Evolutionary conservation across 2,329 filamentous ascomycete species (phyloP).

Genomic region (Sarocladium oryzae): DNA sequence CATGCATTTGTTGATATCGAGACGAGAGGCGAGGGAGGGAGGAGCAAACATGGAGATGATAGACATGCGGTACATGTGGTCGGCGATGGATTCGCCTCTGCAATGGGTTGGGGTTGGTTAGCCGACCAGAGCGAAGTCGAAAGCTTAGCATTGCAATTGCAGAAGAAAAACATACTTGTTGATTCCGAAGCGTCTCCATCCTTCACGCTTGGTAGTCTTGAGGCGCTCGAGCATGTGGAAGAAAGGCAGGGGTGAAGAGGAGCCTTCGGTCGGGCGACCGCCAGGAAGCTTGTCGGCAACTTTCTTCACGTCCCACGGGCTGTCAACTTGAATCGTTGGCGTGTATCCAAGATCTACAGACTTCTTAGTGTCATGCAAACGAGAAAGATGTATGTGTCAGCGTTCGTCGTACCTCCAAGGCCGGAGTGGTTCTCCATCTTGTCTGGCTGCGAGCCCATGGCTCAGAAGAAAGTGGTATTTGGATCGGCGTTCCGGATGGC

Average conservation of each 20-base stretch:
- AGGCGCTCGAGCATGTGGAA: slow-evolving; percentile 91
- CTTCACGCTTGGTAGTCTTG: slow-evolving; percentile 94
- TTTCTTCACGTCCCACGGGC: slow-evolving; percentile 49
- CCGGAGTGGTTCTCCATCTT: slow-evolving; percentile 16
- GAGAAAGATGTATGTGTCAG: too few species aligned
- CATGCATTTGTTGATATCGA: slow-evolving; percentile 79
- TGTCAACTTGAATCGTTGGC: slow-evolving; percentile 32
- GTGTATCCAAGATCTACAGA: slow-evolving; percentile 27
- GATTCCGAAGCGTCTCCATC: slow-evolving; percentile 87
- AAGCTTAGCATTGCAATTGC: too few species aligned
- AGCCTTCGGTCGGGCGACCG: slow-evolving; percentile 46
- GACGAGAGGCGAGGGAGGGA: slow-evolving; percentile 57
- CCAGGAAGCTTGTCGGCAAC: slow-evolving; percentile 60
- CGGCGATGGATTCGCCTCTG: slow-evolving; percentile 83
- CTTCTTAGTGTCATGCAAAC: too few species aligned
- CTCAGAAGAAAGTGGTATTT: not conserved
- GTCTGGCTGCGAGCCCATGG: slow-evolving; percentile 24
- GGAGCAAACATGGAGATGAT: slow-evolving; percentile 92
- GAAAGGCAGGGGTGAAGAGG: slow-evolving; percentile 75
- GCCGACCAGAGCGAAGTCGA: slow-evolving; percentile 10
- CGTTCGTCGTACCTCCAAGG: slow-evolving; percentile 18
- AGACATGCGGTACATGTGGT: slow-evolving; percentile 99
- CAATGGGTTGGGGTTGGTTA: not conserved
- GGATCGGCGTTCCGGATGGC: not conserved
- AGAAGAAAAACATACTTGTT: slow-evolving; percentile 31